Evolutionary conservation across 768 basidiomycete species (phyloP).

Genomic region (Hydnomerulius pinastri): DNA sequence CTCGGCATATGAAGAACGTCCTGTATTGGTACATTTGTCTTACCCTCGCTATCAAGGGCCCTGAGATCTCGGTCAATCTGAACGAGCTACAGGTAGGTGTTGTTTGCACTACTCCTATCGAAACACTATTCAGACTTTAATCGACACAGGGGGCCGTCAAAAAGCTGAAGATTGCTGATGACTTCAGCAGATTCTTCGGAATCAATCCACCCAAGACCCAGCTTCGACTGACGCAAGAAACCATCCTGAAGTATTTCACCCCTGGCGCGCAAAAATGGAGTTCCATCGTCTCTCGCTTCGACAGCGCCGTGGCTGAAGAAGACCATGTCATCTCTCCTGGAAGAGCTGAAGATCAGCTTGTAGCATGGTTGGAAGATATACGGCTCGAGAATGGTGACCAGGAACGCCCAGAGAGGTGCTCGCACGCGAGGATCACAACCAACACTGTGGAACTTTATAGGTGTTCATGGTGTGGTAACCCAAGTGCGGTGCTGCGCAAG

Average conservation of each 20-base stretch:
- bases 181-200: slow-evolving; percentile 50
- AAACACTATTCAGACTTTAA: not conserved
- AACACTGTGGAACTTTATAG: slow-evolving; percentile 55
- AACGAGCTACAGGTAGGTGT: slow-evolving; percentile 49
- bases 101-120: not conserved
- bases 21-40: slow-evolving; percentile 61
- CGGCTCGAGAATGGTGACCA: slow-evolving; percentile 43
- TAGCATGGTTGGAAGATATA: slow-evolving; percentile 56
- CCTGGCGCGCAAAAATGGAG: slow-evolving; percentile 50
- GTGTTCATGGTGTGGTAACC: slow-evolving; percentile 68
- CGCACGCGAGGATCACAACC: slow-evolving; percentile 47
- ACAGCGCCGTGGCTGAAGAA: slow-evolving; percentile 31
- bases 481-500: slow-evolving; percentile 56
- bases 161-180: slow-evolving; percentile 52
- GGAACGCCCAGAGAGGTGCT: slow-evolving; percentile 30
- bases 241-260: slow-evolving; percentile 49
- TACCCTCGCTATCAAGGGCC: slow-evolving; percentile 51
- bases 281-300: slow-evolving; percentile 40
- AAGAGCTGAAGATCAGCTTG: slow-evolving; percentile 57
- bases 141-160: slow-evolving; percentile 35
- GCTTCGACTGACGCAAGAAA: slow-evolving; percentile 52
- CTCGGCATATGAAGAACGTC: slow-evolving; percentile 58
- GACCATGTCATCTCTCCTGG: slow-evolving; percentile 35
- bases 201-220: slow-evolving; percentile 50
- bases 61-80: slow-evolving; percentile 50